Base-by-base conservation (phyloP, 257 asterid species). In the Verbena officinalis region DNA sequence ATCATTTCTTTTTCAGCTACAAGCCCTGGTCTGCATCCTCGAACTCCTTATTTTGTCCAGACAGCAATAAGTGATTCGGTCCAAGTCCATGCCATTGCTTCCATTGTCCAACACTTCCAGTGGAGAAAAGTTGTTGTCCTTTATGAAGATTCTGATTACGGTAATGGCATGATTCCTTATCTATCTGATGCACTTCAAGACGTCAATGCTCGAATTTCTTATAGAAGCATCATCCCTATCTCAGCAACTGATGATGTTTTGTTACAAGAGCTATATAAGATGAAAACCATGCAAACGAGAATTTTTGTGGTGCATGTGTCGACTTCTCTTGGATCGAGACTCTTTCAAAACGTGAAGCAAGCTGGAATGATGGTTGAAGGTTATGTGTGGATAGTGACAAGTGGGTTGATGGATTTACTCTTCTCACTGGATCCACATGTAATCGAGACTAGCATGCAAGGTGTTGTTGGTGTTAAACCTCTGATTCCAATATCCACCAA, bases 401-500 rank as follows among this genome's bases (percentile, higher is more conserved):
- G 72, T 64, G 30, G 72, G 20, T 13, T 79, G 5, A 70, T 72
- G 34, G 72, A 77, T 69, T 58, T 59, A 27, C 53, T 73, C 31
- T 54, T 8, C 48, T 63, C 64, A 1, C 17, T 73, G 23, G 81
- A 77, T 13, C 8, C 75, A 43, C 4, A 51, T 19, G 76, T 64
- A 12, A 22, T 78, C 9, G 76, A 75, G 12, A 7, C 81, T 11
- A 27, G 33, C 33, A 81, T 84, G 86, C 81, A 81, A 16, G 85
- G 85, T 15, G 81, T 81, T 58, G 51, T 84, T 12, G 88, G 86
- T 7, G 59, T 84, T 12, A 84, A 78, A 65, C 72, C 83, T 12
- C 31, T 63, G 24, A 71, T 79, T 8, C 83, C 81, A 16, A 31
- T n/a, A 43, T 64, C 91, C 2, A 21, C 8, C 16, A 64, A 59